Evolutionary conservation across 441 rosid genomes (phyloP).

Genomic region (Biscutella laevigata): DNA sequence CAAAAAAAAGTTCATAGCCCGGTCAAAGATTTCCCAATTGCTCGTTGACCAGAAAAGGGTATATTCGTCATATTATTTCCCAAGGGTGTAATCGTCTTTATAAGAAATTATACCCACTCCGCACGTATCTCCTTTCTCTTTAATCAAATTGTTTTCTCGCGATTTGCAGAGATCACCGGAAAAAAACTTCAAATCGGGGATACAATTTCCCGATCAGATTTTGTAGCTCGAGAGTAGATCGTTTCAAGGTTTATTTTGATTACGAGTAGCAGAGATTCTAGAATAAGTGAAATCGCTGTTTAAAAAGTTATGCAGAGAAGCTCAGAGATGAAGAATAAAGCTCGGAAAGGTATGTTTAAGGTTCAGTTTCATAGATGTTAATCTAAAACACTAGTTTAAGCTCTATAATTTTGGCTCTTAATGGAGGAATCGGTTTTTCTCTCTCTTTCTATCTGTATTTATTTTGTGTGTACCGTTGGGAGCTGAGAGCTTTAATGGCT

Average conservation of each 20-base stretch:
- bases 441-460: conserved; percentile 15
- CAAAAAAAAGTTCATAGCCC: neutral
- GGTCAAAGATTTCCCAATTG: conserved; percentile 19
- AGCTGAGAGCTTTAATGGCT: conserved; percentile 18
- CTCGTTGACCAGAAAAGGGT: conserved; percentile 2
- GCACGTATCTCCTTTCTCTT: conserved; percentile 20
- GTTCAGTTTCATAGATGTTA: neutral
- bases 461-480: conserved; percentile 17
- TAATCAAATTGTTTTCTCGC: neutral
- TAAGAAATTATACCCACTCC: neutral
- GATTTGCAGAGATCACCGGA: conserved; percentile 3
- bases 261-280: neutral
- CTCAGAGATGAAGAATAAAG: neutral
- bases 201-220: neutral
- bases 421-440: conserved; percentile 15
- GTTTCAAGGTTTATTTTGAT: neutral
- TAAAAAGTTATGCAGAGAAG: neutral
- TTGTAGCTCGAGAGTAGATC: no score
- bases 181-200: conserved; percentile 4
- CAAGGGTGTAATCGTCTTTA: conserved; percentile 17
- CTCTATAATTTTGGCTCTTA: conserved; percentile 14
- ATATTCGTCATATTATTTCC: neutral
- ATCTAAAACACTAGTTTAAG: neutral
- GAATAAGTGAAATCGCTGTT: neutral
- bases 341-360: conserved; percentile 9